Base-by-base conservation (phyloP, 306 rosid genomes). In the Glycine soja region DNA sequence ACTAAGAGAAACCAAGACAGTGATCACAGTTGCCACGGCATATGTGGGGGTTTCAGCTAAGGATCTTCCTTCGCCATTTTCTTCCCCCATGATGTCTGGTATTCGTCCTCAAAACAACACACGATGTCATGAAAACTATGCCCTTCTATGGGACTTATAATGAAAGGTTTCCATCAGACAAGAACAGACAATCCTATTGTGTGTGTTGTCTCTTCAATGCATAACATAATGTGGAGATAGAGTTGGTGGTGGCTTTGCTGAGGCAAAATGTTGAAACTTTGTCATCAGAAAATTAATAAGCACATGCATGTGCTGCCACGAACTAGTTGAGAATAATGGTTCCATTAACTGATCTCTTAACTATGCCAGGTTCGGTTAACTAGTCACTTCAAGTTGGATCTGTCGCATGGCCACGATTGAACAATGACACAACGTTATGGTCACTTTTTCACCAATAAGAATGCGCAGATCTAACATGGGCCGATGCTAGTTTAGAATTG, bases 1-100 rank as follows among this genome's bases (percentile, higher is more conserved):
- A 61, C 97, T 91, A 79, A 87, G 46, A 74, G 85, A 36, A 71
- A 95, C 93, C 87, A 95, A 76, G 36, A 86, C 76, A 82, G 89
- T 76, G 81, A 91, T 82, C 1, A 95, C 99, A 67, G 92, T 87
- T 62, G 99, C 93, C 34, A 95, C 92, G 16, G 98, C 91, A 93
- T 97, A 95, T 42, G 95, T 86, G 18, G 99, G 98, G 84, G 95
- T 91, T 69, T 89, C 91, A 14, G 80, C 73, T 89, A 93, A 88
- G 74, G 97, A 91, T 84, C 95, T 84, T 70, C 91, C 97, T 50
- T 89, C 87, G 15, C 79, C 81, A 6, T 43, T 65, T 59, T 77
- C 82, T 63, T 63, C 83, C 82, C 15, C 86, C 97, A 94, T 91
- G 64, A 94, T 91, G 64, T 72, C 46, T 30, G 45, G 36, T 38